phyloP scores from a whole-genome alignment of 1,284 basidiomycete genomes.

The Hymenochaete sp. region DNA sequence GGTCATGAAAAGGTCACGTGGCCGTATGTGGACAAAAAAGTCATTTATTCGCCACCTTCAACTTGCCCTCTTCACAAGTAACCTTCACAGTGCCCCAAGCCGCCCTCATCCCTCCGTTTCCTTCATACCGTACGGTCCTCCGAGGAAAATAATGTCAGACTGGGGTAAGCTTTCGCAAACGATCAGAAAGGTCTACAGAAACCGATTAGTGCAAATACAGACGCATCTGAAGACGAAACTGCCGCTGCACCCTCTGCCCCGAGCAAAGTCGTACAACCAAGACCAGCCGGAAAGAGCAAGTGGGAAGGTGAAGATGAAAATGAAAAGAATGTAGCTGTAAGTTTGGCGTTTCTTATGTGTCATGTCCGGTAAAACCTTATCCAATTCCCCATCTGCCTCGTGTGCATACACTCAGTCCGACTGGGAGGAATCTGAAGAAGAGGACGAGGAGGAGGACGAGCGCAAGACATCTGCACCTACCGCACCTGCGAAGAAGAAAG shows the following conservation, averaged over 20 bases:
- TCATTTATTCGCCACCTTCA: conserved; percentile 3
- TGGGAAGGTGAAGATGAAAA: conserved; percentile 90
- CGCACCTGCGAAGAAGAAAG: conserved; percentile 81
- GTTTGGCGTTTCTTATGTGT: conserved; percentile 14
- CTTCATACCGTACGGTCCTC: no score
- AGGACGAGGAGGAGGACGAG: conserved; percentile 38
- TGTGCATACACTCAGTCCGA: conserved; percentile 54
- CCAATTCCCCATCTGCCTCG: background rate
- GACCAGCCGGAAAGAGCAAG: conserved; percentile 48
- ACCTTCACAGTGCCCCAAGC: no score
- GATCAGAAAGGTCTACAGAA: no score
- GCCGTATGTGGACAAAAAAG: no score
- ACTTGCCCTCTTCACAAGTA: no score
- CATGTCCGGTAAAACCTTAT: background rate
- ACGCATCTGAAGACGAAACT: conserved; percentile 43
- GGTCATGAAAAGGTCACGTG: no score
- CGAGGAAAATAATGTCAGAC: conserved; percentile 31
- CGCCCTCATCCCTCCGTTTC: no score
- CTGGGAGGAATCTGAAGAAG: conserved; percentile 85
- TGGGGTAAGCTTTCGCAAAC: conserved; percentile 34
- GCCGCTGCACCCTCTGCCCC: conserved; percentile 33
- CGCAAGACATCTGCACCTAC: conserved; percentile 36
- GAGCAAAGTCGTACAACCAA: conserved; percentile 31
- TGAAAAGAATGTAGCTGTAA: conserved; percentile 35
- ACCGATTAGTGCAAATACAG: no score